Evolutionary conservation across 2,329 filamentous ascomycete species (phyloP).

Genomic region (Fusarium graminum): DNA sequence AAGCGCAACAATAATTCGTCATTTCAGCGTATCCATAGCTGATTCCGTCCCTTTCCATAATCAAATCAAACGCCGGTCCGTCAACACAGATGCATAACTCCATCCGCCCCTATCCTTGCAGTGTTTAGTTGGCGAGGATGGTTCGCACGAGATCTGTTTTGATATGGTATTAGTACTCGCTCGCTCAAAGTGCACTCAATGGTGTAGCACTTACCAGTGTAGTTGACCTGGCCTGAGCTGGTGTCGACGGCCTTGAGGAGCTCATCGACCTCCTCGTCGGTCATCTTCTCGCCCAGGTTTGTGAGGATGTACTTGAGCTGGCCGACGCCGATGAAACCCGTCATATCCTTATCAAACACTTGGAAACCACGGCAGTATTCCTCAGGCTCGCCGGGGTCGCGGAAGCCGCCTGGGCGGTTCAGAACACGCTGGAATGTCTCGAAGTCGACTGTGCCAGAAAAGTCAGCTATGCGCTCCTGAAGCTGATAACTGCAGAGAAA

Average conservation of each 20-base stretch:
- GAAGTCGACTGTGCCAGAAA: constrained; percentile 81
- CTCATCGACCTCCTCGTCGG: constrained; percentile 98
- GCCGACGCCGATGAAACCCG: constrained; percentile 96
- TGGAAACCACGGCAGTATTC: constrained; percentile 99
- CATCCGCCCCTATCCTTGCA: constrained; percentile 34
- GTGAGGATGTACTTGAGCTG: constrained; percentile 98
- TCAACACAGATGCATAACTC: constrained; percentile 53
- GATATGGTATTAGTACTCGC: constrained; percentile 6
- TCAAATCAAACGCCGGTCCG: constrained; percentile 52
- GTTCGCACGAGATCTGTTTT: constrained; percentile 81
- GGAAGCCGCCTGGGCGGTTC: constrained; percentile 97
- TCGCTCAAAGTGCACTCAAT: neutral
- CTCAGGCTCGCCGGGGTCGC: constrained; percentile 96
- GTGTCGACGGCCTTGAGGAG: constrained; percentile 98
- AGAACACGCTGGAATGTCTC: constrained; percentile 97
- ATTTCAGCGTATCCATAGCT: constrained; percentile 44
- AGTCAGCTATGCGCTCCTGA: constrained; percentile 11
- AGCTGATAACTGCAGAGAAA: neutral
- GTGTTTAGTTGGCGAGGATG: constrained; percentile 81
- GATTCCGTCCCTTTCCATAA: constrained; percentile 47
- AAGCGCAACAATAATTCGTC: constrained; percentile 46
- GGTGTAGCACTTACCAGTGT: constrained; percentile 74
- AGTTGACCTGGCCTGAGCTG: constrained; percentile 96
- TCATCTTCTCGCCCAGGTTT: constrained; percentile 99
- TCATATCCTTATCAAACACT: constrained; percentile 99